phyloP scores from a whole-genome alignment of 129 eudicot species.

The Tagetes patula region DNA sequence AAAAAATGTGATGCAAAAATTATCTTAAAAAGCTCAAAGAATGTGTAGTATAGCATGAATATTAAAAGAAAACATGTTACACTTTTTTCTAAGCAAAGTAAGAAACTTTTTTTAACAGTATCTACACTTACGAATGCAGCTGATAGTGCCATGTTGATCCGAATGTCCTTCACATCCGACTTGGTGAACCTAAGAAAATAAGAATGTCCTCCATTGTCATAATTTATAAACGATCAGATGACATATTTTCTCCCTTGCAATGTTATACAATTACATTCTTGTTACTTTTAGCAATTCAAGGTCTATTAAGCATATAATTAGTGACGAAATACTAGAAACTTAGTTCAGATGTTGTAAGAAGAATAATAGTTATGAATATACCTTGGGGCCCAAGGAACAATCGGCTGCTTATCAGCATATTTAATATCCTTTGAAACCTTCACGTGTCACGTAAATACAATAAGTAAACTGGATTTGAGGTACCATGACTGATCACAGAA shows the following conservation, averaged over 20 bases:
- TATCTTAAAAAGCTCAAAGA: slow-evolving; percentile 6
- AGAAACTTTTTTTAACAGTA: not conserved
- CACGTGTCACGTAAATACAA: slow-evolving; percentile 20
- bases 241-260: not conserved
- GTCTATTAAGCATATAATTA: not conserved
- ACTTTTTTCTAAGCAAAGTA: not conserved
- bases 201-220: slow-evolving; percentile 7
- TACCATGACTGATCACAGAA: slow-evolving; percentile 1
- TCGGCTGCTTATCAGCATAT: slow-evolving; percentile 91
- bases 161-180: slow-evolving; percentile 71
- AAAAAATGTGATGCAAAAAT: not conserved
- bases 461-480: slow-evolving; percentile 11
- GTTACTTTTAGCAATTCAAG: not conserved
- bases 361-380: slow-evolving; percentile 27
- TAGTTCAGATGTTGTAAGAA: slow-evolving; percentile 16
- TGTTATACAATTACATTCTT: not conserved
- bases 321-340: not conserved
- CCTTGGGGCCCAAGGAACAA: slow-evolving; percentile 99
- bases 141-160: slow-evolving; percentile 80
- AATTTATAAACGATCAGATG: not conserved
- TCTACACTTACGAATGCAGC: slow-evolving; percentile 82
- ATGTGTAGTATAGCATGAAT: not conserved
- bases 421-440: slow-evolving; percentile 96
- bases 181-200: slow-evolving; percentile 63
- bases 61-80: not conserved